A percentile compares a stretch with the other conserved stretches of the same genome.
Conservation (phyloP, 352 stramenopile species). For the Discostella stelligera region DNA sequence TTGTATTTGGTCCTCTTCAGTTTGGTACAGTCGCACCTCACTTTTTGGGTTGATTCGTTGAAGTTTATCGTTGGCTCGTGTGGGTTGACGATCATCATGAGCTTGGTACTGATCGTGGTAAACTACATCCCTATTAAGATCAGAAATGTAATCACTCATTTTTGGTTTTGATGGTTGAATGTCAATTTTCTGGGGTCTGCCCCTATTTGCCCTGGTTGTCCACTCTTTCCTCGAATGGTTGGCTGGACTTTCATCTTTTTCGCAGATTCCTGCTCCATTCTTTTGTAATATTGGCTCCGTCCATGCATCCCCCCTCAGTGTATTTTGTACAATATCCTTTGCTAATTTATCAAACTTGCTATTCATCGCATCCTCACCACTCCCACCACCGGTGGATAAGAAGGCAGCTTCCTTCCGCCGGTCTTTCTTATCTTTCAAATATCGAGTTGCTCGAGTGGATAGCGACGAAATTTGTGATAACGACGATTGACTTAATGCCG, state of each 20-base stretch:
- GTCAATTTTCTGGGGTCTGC: constrained; percentile 1
- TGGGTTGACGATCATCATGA: background rate
- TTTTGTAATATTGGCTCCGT: background rate
- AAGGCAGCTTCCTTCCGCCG: constrained; percentile 10
- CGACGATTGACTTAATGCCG: constrained; percentile 4
- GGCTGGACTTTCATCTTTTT: background rate
- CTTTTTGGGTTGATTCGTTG: background rate
- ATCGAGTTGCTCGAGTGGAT: constrained; percentile 19
- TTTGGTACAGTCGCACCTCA: background rate
- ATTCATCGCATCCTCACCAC: background rate
- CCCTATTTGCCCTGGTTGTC: background rate
- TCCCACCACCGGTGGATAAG: constrained; percentile 2
- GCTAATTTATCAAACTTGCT: background rate
- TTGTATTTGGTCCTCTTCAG: background rate
- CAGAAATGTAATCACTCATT: background rate
- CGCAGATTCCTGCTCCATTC: background rate
- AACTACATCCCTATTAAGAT: background rate
- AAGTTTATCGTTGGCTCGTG: background rate
- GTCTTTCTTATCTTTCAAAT: constrained; percentile 27
- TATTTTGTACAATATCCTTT: background rate
- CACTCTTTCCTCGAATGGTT: background rate
- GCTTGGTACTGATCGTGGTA: background rate
- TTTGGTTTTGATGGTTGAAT: background rate
- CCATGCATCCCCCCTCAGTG: background rate
- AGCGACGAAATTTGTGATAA: constrained; percentile 9